These are phyloP conservation scores for Truncatella angustata DNA, from an alignment of 2,329 filamentous ascomycete genomes.

Conservation along the genomic window DNA sequence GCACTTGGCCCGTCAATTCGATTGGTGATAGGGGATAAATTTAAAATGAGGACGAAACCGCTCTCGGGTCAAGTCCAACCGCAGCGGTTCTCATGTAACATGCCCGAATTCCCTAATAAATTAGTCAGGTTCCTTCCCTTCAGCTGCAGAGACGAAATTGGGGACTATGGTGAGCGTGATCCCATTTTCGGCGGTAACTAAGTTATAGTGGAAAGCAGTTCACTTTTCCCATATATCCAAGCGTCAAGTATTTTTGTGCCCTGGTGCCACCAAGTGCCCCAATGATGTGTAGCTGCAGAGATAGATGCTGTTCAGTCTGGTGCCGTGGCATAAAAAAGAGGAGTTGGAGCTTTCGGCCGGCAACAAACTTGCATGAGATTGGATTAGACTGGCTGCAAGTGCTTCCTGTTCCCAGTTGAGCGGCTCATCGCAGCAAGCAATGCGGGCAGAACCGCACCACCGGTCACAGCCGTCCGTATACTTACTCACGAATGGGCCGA, in stretches of 20 bases:
- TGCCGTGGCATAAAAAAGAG: not conserved
- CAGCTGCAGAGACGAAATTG: too few relatives aligned
- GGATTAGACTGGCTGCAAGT: not conserved
- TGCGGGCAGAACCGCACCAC: not conserved
- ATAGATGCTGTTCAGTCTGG: not conserved
- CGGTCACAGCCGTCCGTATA: not conserved
- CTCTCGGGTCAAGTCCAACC: constrained; percentile 1
- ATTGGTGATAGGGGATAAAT: constrained; percentile 2
- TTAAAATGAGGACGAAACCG: not conserved
- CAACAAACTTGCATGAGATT: not conserved
- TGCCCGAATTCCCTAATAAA: not conserved
- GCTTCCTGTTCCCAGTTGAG: not conserved
- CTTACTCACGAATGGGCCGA: not conserved
- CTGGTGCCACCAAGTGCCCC: not conserved
- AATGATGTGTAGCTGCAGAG: not conserved
- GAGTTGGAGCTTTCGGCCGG: not conserved
- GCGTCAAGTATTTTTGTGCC: too few relatives aligned
- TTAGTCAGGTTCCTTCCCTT: too few relatives aligned
- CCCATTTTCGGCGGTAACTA: too few relatives aligned
- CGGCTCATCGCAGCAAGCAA: not conserved
- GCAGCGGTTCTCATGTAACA: not conserved
- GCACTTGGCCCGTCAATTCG: not conserved
- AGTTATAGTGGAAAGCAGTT: too few relatives aligned
- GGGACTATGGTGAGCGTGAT: too few relatives aligned
- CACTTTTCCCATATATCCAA: too few relatives aligned